Evolutionary conservation across 2,329 filamentous ascomycete species (phyloP), one percentile per base, ranked within the genome.

Genomic region (Teratosphaeria nubilosa): DNA sequence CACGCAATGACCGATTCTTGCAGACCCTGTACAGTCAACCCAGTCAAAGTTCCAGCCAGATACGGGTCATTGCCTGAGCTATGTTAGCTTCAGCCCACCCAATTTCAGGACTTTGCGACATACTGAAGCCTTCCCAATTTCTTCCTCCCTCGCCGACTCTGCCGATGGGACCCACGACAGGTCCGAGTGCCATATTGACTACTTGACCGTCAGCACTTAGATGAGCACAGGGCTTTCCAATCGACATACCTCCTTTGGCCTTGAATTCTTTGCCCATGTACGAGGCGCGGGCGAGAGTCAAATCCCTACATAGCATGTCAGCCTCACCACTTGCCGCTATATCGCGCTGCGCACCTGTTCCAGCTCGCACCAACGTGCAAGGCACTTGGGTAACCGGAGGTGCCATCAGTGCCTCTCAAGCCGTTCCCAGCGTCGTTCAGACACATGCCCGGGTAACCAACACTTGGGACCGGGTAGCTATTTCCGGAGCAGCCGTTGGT

Each of bases 1-100:
- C 87, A 91, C 60, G 91, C 90, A 74, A 95, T 86, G 56, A 92
- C 83, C 70, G 89, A 89, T 11, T 85, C 41, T 20, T 48, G 41
- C n/a, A 48, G 41, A n/a, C 41, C 41, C 41, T 54, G 30, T 51
- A 70, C 65, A 2, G 68, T 69, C 16, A 65, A 62, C n/a, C 60
- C 59, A 51, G 65, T 63, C 27, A 70, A 58, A 6, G 56, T 54
- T 22, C 69, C 69, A 7, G 62, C 62, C 4, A 71, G 62, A 53
- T 70, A 71, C 1, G 69, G 68, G 55, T 70, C 67, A 24, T 62
- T 63, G 2, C 54, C 57, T 57, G 65, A 66, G 25, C 60, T 48
- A 20, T 10, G 11, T 48, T 11, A 48, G 41, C 41, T 48, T 48
- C n/a, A 22, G n/a, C n/a, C 20, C 41, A 11, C 41, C 20, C 9